Evolutionary conservation across 2,329 filamentous ascomycete genomes (phyloP).

Genomic region (Trichoderma sp.): DNA sequence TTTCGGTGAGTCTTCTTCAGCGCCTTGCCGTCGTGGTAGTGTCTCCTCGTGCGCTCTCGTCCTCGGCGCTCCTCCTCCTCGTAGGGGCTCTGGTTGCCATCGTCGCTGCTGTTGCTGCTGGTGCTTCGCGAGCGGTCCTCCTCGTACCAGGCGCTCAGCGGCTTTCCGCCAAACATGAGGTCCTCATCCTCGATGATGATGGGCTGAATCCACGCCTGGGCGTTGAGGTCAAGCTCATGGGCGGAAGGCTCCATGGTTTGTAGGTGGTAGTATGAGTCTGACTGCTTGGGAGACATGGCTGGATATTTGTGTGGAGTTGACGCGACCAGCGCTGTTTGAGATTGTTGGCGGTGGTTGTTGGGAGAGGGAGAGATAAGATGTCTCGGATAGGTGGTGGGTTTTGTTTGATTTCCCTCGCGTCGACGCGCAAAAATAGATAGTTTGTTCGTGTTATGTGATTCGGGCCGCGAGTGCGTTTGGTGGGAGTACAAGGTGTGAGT

Average conservation of each 20-base stretch:
- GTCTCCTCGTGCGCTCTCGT: constrained; percentile 40
- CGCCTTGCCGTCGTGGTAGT: constrained; percentile 28
- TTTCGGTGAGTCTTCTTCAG: constrained; percentile 36
- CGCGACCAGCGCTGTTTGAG: constrained; percentile 16
- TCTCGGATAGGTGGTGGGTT: not conserved
- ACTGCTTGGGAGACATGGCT: constrained; percentile 10
- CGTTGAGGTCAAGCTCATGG: constrained; percentile 37
- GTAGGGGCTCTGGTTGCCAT: constrained; percentile 33
- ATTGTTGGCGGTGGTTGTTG: not conserved
- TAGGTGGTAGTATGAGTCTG: constrained; percentile 28
- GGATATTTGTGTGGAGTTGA: not conserved
- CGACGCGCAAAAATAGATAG: not conserved
- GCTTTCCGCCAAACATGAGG: constrained; percentile 61
- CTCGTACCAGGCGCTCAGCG: constrained; percentile 61
- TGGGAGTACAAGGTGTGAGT: not conserved
- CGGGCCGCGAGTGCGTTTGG: not conserved
- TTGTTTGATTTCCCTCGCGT: not conserved
- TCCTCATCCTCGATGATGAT: constrained; percentile 64
- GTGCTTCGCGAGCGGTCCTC: constrained; percentile 44
- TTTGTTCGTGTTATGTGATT: not conserved
- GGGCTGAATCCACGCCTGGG: constrained; percentile 51
- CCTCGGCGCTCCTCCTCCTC: constrained; percentile 41
- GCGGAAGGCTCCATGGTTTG: constrained; percentile 37
- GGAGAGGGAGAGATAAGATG: not conserved
- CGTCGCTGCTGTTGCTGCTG: constrained; percentile 40